A percentile compares a stretch with the other conserved stretches of the same genome.
Conservation (phyloP, 495 filamentous ascomycete species). For the Rhypophila decipiens region DNA sequence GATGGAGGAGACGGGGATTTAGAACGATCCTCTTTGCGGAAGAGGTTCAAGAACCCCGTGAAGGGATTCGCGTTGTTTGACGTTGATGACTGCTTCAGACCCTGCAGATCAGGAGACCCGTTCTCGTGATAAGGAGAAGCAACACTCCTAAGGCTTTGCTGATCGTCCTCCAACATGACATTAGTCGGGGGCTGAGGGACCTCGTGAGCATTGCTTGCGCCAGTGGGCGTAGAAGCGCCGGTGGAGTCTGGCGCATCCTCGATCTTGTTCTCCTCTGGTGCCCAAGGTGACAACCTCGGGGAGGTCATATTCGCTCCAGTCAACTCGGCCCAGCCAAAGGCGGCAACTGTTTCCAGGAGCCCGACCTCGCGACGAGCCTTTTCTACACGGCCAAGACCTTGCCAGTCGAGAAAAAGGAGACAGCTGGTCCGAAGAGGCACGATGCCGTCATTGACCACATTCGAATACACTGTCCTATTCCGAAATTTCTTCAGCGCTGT, state of each 20-base stretch:
- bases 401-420: slow-evolving; percentile 95
- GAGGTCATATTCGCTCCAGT: slow-evolving; percentile 61
- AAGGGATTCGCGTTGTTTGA: slow-evolving; percentile 41
- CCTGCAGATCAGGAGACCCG: slow-evolving; percentile 12
- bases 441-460: slow-evolving; percentile 98
- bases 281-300: slow-evolving; percentile 30
- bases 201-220: slow-evolving; percentile 25
- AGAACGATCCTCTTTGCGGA: slow-evolving; percentile 32
- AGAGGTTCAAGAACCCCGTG: slow-evolving; percentile 59
- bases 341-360: slow-evolving; percentile 82
- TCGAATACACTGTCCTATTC: slow-evolving; percentile 90
- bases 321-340: slow-evolving; percentile 91
- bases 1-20: slow-evolving; percentile 29
- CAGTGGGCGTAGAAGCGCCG: slow-evolving; percentile 19
- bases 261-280: slow-evolving; percentile 19
- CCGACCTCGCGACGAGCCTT: slow-evolving; percentile 91
- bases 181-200: slow-evolving; percentile 57
- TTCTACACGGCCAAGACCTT: slow-evolving; percentile 83
- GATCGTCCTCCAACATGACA: slow-evolving; percentile 49
- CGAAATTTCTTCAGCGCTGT: slow-evolving; percentile 78
- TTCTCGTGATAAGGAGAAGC: slow-evolving; percentile 14
- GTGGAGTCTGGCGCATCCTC: slow-evolving; percentile 15
- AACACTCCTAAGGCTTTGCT: slow-evolving; percentile 35
- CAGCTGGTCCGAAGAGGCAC: slow-evolving; percentile 93
- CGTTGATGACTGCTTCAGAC: slow-evolving; percentile 18